Evolutionary conservation across 2,329 filamentous ascomycete genomes (phyloP).

Genomic region (Fusarium devonianum): DNA sequence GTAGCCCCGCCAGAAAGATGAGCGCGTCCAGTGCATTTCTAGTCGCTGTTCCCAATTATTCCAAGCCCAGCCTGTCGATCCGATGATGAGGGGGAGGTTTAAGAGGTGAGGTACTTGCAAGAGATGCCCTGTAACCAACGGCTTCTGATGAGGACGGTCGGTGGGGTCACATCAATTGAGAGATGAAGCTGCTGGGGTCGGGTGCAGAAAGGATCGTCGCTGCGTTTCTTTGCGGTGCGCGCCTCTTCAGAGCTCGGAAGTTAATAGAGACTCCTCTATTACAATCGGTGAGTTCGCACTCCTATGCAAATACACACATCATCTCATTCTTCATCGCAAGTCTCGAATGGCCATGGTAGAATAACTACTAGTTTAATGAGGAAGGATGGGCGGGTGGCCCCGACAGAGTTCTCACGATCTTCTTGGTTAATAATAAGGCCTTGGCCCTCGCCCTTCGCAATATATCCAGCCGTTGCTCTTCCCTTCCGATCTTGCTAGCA

Average conservation of each 20-base stretch:
- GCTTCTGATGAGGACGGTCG: slow-evolving; percentile 33
- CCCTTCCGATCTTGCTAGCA: neutral
- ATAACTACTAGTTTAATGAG: neutral
- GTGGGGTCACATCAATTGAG: slow-evolving; percentile 20
- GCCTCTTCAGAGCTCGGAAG: neutral
- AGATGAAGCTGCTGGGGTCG: slow-evolving; percentile 31
- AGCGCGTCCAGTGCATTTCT: slow-evolving; percentile 8
- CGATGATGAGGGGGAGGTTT: slow-evolving; percentile 16
- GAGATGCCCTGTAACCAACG: slow-evolving; percentile 4
- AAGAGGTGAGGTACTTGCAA: slow-evolving; percentile 4
- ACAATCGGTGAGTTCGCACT: slow-evolving; percentile 16
- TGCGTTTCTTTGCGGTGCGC: slow-evolving; percentile 13
- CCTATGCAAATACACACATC: slow-evolving; percentile 12
- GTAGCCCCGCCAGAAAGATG: neutral
- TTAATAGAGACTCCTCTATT: slow-evolving; percentile 23
- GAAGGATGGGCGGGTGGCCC: neutral
- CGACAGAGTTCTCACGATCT: neutral
- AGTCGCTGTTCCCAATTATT: slow-evolving; percentile 5
- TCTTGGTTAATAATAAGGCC: neutral
- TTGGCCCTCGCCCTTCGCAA: neutral
- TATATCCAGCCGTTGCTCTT: neutral
- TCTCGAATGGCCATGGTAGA: neutral
- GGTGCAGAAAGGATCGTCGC: slow-evolving; percentile 39
- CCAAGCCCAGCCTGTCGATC: slow-evolving; percentile 10
- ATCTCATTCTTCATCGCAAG: neutral